Conservation (phyloP, 352 stramenopile genomes). For the Pythium angustatum region DNA sequence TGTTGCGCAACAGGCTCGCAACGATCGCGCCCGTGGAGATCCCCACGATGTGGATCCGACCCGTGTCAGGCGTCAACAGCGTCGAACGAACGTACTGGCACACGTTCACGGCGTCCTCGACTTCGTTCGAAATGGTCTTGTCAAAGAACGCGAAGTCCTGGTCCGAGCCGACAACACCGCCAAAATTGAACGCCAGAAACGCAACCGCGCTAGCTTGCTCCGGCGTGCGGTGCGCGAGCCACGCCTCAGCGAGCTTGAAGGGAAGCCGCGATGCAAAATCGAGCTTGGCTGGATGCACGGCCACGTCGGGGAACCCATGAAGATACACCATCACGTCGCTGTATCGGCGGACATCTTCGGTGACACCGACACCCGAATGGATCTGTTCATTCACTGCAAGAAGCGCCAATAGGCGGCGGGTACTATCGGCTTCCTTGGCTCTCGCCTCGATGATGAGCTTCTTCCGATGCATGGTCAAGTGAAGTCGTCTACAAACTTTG, state of each 20-base stretch:
- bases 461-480: constrained; percentile 18
- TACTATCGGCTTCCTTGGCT: not conserved
- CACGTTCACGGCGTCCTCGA: constrained; percentile 54
- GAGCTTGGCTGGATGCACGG: constrained; percentile 54
- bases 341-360: constrained; percentile 3
- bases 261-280: constrained; percentile 60
- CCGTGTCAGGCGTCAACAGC: constrained; percentile 22
- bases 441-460: constrained; percentile 17
- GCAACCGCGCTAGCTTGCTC: constrained; percentile 6
- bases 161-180: constrained; percentile 64
- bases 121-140: constrained; percentile 61
- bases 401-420: constrained; percentile 17
- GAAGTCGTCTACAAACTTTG: no score
- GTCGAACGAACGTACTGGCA: constrained; percentile 42
- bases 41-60: constrained; percentile 57
- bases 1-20: constrained; percentile 48
- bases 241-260: constrained; percentile 58
- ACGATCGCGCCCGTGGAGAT: constrained; percentile 78
- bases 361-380: not conserved
- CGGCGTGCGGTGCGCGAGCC: constrained; percentile 29
- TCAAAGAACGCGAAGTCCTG: constrained; percentile 40
- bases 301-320: constrained; percentile 74
- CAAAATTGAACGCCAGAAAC: constrained; percentile 74
- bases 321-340: constrained; percentile 60
- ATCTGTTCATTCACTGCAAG: not conserved